phyloP scores from a whole-genome alignment of 2,329 filamentous ascomycete species.

The Emergomyces africanus region DNA sequence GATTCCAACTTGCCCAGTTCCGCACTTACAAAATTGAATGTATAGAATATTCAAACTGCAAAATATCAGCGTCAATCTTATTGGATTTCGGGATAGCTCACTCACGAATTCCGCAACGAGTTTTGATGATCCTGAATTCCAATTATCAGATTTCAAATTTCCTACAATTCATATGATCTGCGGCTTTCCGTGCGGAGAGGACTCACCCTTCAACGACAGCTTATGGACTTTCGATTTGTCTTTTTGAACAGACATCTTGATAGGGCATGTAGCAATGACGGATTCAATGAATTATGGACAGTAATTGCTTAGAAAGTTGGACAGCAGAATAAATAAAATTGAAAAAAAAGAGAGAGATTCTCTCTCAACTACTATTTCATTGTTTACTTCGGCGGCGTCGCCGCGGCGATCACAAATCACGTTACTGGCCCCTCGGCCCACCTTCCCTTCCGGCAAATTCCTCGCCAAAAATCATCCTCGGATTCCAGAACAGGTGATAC shows the following conservation, averaged over 20 bases:
- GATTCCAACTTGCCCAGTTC: neutral
- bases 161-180: neutral
- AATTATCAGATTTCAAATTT: constrained; percentile 1
- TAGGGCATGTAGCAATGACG: neutral
- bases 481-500: neutral
- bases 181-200: neutral
- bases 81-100: constrained; percentile 12
- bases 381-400: constrained; percentile 13
- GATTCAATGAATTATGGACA: neutral
- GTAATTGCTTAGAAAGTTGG: neutral
- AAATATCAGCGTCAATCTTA: neutral
- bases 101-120: constrained; percentile 90
- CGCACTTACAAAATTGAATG: constrained; percentile 74
- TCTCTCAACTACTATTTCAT: neutral
- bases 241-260: constrained; percentile 35
- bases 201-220: constrained; percentile 53
- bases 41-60: constrained; percentile 84
- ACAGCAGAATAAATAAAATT: neutral
- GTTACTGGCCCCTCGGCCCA: neutral
- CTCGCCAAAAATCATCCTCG: neutral
- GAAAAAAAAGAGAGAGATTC: too few species aligned
- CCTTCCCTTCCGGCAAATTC: neutral
- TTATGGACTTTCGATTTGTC: constrained; percentile 88
- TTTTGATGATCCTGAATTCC: constrained; percentile 53
- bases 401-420: constrained; percentile 20